Evolutionary conservation across 108 stramenopile genomes (phyloP).

Genomic region (Parietichytrium sp.): DNA sequence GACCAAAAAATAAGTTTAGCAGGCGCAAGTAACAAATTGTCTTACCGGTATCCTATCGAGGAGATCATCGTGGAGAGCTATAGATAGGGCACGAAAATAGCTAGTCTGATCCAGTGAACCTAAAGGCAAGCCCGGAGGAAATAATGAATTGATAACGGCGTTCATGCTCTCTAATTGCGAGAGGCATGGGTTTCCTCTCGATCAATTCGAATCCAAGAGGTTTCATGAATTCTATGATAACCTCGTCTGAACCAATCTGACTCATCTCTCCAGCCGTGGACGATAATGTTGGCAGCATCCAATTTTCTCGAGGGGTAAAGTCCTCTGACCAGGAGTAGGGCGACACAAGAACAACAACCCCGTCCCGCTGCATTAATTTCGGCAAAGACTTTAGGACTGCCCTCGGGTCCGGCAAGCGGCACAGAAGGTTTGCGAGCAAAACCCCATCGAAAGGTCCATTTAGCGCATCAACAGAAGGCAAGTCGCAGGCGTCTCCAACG

Average conservation of each 20-base stretch:
- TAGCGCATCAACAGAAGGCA: not conserved
- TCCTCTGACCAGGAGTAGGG: constrained; percentile 88
- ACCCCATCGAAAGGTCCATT: constrained; percentile 73
- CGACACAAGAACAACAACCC: constrained; percentile 82
- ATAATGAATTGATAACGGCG: constrained; percentile 90
- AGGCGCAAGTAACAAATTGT: too few relatives aligned
- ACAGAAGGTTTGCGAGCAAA: constrained; percentile 83
- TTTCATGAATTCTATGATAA: constrained; percentile 72
- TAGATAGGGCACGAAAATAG: too few relatives aligned
- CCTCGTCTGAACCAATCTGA: constrained; percentile 79
- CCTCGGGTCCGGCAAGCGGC: constrained; percentile 80
- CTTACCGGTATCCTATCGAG: too few relatives aligned
- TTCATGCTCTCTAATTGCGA: constrained; percentile 86
- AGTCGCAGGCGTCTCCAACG: constrained; percentile 78
- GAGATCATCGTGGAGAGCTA: too few relatives aligned
- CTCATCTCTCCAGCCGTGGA: too few relatives aligned
- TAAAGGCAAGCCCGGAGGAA: constrained; percentile 84
- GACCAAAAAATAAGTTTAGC: too few relatives aligned
- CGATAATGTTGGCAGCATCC: constrained; percentile 67
- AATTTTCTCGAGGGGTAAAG: constrained; percentile 77
- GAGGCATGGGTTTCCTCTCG: constrained; percentile 75
- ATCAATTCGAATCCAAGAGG: constrained; percentile 76
- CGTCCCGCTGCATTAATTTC: constrained; percentile 69
- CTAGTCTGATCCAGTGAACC: too few relatives aligned
- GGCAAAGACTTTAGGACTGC: constrained; percentile 52